Percentiles rank a stretch among this genome's conserved stretches.
Evolutionary conservation across 768 basidiomycete genomes (phyloP).

Genomic region (Gyrodon lividus): DNA sequence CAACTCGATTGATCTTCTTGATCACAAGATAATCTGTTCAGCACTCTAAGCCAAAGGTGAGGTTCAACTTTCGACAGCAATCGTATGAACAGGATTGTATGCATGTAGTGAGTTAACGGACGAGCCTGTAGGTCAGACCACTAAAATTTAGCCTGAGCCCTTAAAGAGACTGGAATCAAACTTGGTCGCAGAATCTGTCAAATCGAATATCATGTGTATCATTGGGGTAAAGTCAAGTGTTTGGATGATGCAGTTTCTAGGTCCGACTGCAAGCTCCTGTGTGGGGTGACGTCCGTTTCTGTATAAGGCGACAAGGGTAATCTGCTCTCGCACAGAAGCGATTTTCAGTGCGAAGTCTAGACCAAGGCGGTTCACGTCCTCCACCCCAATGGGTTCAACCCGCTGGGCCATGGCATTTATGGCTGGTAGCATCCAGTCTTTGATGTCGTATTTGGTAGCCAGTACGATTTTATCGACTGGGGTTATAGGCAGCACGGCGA

Average conservation of each 20-base stretch:
- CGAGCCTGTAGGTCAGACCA: too few relatives aligned
- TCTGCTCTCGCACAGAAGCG: neutral
- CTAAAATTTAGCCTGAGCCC: too few relatives aligned
- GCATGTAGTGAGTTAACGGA: too few relatives aligned
- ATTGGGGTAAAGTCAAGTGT: neutral
- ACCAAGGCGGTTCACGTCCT: slow-evolving; percentile 7
- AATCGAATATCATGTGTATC: neutral
- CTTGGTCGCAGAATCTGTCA: too few relatives aligned
- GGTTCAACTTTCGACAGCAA: too few relatives aligned
- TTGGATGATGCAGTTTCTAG: neutral
- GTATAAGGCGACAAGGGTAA: too few relatives aligned
- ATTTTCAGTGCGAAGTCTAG: slow-evolving; percentile 4
- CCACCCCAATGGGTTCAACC: slow-evolving; percentile 3
- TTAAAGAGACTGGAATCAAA: too few relatives aligned
- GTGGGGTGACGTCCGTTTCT: neutral
- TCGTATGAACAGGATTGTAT: too few relatives aligned
- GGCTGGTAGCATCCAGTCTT: neutral
- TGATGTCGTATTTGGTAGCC: neutral
- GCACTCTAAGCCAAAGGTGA: too few relatives aligned
- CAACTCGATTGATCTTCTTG: too few relatives aligned
- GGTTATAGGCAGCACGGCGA: neutral
- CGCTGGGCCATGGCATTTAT: neutral
- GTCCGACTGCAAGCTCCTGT: neutral
- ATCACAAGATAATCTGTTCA: too few relatives aligned
- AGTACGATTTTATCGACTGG: slow-evolving; percentile 2